A percentile compares a stretch with the other conserved stretches of the same genome.
phyloP scores from a whole-genome alignment of 2,329 filamentous ascomycete genomes.

The Pestalotiopsis sp. region DNA sequence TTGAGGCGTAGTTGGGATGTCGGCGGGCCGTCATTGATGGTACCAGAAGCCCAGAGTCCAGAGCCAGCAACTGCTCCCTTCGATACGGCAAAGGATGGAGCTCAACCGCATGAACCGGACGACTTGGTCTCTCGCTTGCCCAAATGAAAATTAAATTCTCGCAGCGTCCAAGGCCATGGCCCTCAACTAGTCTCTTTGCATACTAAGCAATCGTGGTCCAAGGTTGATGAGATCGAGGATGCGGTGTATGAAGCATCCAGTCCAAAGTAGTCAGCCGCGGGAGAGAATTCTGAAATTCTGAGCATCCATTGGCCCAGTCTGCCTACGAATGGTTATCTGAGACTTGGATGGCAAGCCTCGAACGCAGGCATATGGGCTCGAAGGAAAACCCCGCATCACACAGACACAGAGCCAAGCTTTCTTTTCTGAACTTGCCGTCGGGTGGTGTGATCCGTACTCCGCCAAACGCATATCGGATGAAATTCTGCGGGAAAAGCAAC shows the following conservation, averaged over 20 bases:
- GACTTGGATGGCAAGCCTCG: background rate
- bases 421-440: background rate
- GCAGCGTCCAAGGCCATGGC: background rate
- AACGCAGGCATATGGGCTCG: background rate
- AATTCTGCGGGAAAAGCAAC: background rate
- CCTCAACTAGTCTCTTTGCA: background rate
- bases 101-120: background rate
- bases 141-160: background rate
- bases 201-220: background rate
- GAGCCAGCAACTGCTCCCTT: background rate
- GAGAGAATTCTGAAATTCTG: background rate
- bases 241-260: background rate
- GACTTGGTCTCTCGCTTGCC: background rate
- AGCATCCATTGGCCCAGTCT: background rate
- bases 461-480: background rate
- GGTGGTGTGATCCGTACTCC: background rate
- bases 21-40: slow-evolving; percentile 2
- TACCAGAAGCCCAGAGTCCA: background rate
- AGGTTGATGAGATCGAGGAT: background rate
- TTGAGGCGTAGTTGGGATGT: slow-evolving; percentile 1
- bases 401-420: background rate
- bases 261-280: background rate
- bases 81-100: background rate
- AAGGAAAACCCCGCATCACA: background rate
- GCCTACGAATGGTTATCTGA: background rate